phyloP scores from a whole-genome alignment of 495 filamentous ascomycete species.

The Neurospora tetraspora region DNA sequence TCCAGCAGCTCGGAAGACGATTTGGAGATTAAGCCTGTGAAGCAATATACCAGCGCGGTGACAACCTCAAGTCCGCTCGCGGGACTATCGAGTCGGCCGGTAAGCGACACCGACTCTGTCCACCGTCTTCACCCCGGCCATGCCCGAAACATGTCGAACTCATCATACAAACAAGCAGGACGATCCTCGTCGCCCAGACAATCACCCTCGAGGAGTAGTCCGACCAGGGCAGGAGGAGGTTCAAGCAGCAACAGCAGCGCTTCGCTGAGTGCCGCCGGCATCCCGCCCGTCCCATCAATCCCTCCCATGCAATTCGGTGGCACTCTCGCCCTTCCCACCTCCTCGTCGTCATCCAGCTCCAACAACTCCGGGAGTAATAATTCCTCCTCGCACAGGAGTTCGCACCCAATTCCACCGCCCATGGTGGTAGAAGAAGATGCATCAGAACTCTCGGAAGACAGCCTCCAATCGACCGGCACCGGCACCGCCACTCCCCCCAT shows the following conservation, averaged over 20 bases:
- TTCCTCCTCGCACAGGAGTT: background rate
- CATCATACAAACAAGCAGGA: slow-evolving; percentile 2
- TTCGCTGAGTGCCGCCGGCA: slow-evolving; percentile 6
- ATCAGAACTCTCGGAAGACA: background rate
- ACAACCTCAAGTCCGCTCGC: background rate
- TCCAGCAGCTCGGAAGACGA: slow-evolving; percentile 28
- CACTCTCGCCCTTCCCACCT: background rate
- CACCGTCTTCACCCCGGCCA: slow-evolving; percentile 23
- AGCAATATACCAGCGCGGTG: slow-evolving; percentile 1
- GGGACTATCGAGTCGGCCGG: slow-evolving; percentile 1
- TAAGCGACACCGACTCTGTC: slow-evolving; percentile 11
- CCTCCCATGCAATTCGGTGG: slow-evolving; percentile 14
- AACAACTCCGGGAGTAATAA: background rate
- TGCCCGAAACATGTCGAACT: slow-evolving; percentile 20
- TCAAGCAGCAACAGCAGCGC: slow-evolving; percentile 2
- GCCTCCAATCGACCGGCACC: background rate
- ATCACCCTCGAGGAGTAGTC: slow-evolving; percentile 1
- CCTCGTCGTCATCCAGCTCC: background rate
- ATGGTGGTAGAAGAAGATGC: background rate
- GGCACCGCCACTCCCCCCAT: background rate
- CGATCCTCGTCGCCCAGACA: background rate
- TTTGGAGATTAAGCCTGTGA: slow-evolving; percentile 22
- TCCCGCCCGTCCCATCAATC: slow-evolving; percentile 21
- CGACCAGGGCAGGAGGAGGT: background rate
- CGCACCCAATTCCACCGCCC: background rate